Evolutionary conservation across 2,329 filamentous ascomycete genomes (phyloP).

Genomic region (Colletotrichum brevisporum): DNA sequence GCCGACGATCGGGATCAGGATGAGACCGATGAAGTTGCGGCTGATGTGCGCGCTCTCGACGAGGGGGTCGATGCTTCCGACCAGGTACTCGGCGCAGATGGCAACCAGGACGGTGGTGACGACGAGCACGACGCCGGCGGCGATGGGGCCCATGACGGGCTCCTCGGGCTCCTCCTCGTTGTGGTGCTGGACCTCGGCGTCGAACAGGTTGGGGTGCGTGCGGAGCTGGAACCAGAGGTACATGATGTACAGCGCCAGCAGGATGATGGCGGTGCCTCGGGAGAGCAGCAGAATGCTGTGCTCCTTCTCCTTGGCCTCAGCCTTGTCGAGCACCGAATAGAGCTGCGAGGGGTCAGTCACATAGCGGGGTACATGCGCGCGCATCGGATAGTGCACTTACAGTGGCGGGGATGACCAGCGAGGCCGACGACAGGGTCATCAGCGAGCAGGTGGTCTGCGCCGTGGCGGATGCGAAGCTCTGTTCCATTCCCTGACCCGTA

Average conservation of each 20-base stretch:
- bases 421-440: constrained; percentile 82
- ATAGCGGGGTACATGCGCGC: background rate
- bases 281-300: constrained; percentile 79
- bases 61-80: constrained; percentile 81
- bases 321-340: constrained; percentile 73
- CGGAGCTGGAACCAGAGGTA: constrained; percentile 85
- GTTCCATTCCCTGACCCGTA: constrained; percentile 73
- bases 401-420: constrained; percentile 83
- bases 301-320: constrained; percentile 57
- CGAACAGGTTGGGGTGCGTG: constrained; percentile 81
- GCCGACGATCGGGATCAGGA: constrained; percentile 84
- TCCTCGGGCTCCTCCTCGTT: constrained; percentile 56
- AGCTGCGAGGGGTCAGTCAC: constrained; percentile 59
- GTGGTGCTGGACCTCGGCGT: constrained; percentile 60
- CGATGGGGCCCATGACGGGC: constrained; percentile 71
- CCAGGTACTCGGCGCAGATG: constrained; percentile 82
- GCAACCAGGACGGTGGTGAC: constrained; percentile 79
- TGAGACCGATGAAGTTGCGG: constrained; percentile 85
- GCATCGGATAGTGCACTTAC: constrained; percentile 52
- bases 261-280: constrained; percentile 81
- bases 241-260: constrained; percentile 80
- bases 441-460: constrained; percentile 83
- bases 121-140: constrained; percentile 77
- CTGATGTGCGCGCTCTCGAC: constrained; percentile 79
- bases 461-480: constrained; percentile 81